Conservation (phyloP, 2,329 filamentous ascomycete genomes). For the Hymenoscyphus fraxineus region DNA sequence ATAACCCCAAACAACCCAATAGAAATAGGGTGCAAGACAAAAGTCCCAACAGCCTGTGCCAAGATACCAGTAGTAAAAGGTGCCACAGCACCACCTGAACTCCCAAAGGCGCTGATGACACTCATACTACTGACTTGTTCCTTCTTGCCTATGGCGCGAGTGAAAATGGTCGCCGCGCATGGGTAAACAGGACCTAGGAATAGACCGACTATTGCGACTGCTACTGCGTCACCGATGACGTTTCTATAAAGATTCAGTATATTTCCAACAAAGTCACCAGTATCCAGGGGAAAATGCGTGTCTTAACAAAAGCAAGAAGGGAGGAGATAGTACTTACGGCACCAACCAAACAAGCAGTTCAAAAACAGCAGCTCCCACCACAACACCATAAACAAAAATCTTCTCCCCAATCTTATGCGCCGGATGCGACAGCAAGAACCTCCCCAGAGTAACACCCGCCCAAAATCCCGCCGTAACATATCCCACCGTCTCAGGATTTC, state of each 20-base stretch:
- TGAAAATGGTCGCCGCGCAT: slow-evolving; percentile 63
- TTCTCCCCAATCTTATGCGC: slow-evolving; percentile 69
- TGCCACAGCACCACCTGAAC: slow-evolving; percentile 64
- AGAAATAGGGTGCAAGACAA: slow-evolving; percentile 54
- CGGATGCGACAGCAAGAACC: slow-evolving; percentile 65
- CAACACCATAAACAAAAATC: slow-evolving; percentile 60
- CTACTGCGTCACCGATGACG: slow-evolving; percentile 65
- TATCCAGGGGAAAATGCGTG: background rate
- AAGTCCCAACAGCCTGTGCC: slow-evolving; percentile 44
- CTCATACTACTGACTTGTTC: slow-evolving; percentile 62
- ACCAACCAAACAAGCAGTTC: slow-evolving; percentile 76
- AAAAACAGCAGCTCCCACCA: slow-evolving; percentile 59
- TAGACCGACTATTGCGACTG: slow-evolving; percentile 67
- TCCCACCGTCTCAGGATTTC: slow-evolving; percentile 66
- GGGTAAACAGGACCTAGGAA: slow-evolving; percentile 78
- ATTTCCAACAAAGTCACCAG: background rate
- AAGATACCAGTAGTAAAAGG: slow-evolving; percentile 47
- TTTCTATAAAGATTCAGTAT: slow-evolving; percentile 39
- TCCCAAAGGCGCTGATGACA: slow-evolving; percentile 67
- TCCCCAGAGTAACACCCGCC: slow-evolving; percentile 71
- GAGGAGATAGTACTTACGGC: slow-evolving; percentile 38
- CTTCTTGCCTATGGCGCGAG: slow-evolving; percentile 53
- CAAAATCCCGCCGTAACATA: slow-evolving; percentile 74
- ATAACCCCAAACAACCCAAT: slow-evolving; percentile 63
- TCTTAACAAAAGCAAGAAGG: background rate